Percentiles rank a stretch among this genome's conserved stretches.
Evolutionary conservation across 805 yeast genomes (phyloP).

Genomic region (Yamadazyma sp.): DNA sequence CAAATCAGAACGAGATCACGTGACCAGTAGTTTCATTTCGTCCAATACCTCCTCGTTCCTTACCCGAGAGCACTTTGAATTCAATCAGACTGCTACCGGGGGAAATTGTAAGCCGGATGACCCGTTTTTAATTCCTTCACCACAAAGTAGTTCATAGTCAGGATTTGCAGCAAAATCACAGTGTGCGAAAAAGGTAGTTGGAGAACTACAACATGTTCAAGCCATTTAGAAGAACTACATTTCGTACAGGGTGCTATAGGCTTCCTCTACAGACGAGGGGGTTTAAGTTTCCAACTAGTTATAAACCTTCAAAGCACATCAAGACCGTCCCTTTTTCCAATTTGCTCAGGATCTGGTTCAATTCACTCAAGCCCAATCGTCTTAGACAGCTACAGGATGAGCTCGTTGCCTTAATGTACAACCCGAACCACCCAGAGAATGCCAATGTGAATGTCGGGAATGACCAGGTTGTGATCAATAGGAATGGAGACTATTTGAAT

Average conservation of each 20-base stretch:
- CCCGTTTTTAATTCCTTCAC: too few species aligned
- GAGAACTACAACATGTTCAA: neutral
- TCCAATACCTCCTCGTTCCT: too few species aligned
- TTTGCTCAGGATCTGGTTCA: slow-evolving; percentile 21
- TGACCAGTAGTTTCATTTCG: too few species aligned
- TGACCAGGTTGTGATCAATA: slow-evolving; percentile 23
- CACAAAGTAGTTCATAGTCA: too few species aligned
- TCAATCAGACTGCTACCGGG: too few species aligned
- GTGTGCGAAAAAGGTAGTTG: too few species aligned
- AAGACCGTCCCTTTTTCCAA: slow-evolving; percentile 17
- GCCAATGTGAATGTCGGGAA: slow-evolving; percentile 19
- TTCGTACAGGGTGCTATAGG: neutral
- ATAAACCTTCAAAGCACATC: slow-evolving; percentile 16
- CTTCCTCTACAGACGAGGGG: neutral
- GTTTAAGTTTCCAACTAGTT: slow-evolving; percentile 18
- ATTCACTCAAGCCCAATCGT: slow-evolving; percentile 24
- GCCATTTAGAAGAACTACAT: neutral
- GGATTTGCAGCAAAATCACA: too few species aligned
- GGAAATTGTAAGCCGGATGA: too few species aligned
- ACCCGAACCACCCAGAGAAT: slow-evolving; percentile 20
- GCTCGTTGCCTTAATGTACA: slow-evolving; percentile 34
- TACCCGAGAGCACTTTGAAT: too few species aligned
- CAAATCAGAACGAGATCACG: too few species aligned
- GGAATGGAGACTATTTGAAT: slow-evolving; percentile 28
- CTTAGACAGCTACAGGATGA: slow-evolving; percentile 33